Conservation (phyloP, 2,329 filamentous ascomycete genomes). For the Fusarium metavorans region DNA sequence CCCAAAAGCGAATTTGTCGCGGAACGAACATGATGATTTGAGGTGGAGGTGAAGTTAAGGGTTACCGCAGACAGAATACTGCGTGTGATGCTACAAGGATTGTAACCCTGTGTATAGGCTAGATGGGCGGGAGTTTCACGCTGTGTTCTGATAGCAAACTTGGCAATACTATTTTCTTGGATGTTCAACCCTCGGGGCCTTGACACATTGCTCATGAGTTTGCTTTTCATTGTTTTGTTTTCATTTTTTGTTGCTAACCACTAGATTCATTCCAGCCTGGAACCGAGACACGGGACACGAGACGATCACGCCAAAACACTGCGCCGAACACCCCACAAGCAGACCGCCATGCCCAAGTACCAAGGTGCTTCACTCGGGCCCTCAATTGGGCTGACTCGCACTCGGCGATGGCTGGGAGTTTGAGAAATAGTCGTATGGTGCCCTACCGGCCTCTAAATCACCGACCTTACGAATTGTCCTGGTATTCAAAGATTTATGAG, state of each 20-base stretch:
- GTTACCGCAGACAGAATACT: conserved; percentile 38
- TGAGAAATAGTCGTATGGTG: neutral
- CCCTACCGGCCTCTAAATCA: neutral
- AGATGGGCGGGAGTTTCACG: conserved; percentile 43
- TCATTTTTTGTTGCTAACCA: neutral
- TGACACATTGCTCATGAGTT: neutral
- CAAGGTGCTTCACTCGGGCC: neutral
- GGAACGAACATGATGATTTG: conserved; percentile 31
- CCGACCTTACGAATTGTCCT: neutral
- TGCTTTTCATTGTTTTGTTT: neutral
- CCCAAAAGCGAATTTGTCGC: conserved; percentile 17
- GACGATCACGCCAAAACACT: neutral
- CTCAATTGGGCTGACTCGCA: neutral
- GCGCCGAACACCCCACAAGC: neutral
- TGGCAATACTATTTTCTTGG: conserved; percentile 43
- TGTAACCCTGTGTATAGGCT: conserved; percentile 46
- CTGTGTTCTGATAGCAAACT: conserved; percentile 45
- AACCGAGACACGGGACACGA: neutral
- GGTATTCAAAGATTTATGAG: too few relatives aligned
- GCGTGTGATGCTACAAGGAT: conserved; percentile 42
- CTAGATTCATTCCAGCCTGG: neutral
- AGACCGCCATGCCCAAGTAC: neutral
- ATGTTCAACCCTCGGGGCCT: conserved; percentile 28
- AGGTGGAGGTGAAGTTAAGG: conserved; percentile 31
- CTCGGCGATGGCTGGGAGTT: neutral